A percentile compares a stretch with the other conserved stretches of the same genome.
phyloP scores from a whole-genome alignment of 371 early-diverging fungal species.

The Saksenaea vasiformis region DNA sequence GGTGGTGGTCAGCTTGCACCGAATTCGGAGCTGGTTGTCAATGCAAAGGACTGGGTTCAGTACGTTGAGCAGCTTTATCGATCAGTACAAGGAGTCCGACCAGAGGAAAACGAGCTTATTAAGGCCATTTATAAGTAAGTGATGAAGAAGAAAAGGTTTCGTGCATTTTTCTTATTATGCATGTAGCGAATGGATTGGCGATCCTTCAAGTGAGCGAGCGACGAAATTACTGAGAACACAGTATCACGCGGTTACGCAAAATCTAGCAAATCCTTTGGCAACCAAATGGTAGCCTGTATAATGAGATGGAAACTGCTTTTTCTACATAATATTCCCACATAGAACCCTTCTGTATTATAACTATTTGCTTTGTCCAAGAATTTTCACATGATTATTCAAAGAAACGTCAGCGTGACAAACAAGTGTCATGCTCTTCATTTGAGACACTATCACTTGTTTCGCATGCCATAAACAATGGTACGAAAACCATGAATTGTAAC shows the following conservation, averaged over 20 bases:
- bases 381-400: neutral
- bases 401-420: neutral
- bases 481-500: too few relatives aligned
- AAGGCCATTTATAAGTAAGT: slow-evolving; percentile 60
- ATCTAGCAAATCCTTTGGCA: slow-evolving; percentile 62
- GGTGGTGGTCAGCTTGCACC: slow-evolving; percentile 84
- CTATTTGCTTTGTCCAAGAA: neutral
- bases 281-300: slow-evolving; percentile 67
- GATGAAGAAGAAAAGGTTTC: neutral
- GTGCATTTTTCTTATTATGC: slow-evolving; percentile 3
- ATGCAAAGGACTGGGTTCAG: slow-evolving; percentile 65
- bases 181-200: slow-evolving; percentile 50
- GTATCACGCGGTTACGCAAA: slow-evolving; percentile 76
- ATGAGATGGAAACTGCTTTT: neutral
- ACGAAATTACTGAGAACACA: slow-evolving; percentile 68
- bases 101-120: slow-evolving; percentile 63
- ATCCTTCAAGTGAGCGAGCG: slow-evolving; percentile 46
- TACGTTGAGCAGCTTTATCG: slow-evolving; percentile 61
- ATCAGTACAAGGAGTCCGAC: slow-evolving; percentile 42
- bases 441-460: too few relatives aligned
- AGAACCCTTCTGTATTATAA: neutral
- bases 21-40: slow-evolving; percentile 48
- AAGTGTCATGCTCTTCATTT: too few relatives aligned
- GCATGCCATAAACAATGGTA: too few relatives aligned
- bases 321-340: neutral